These are phyloP conservation scores for Tulasnella sp. DNA, from an alignment of 768 basidiomycete genomes.

Conservation along the genomic window DNA sequence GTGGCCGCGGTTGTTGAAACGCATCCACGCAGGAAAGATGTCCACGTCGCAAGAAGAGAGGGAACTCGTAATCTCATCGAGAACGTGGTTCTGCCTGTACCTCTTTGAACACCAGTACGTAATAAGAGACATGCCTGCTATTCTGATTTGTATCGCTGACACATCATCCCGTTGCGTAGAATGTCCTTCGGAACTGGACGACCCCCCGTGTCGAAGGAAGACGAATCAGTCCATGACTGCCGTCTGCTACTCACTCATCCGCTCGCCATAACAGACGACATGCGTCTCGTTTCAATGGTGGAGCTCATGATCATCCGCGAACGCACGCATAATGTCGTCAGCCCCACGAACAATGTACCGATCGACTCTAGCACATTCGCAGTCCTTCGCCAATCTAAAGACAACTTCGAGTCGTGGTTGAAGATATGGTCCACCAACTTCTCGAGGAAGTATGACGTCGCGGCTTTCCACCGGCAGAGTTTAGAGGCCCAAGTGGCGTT, in stretches of 20 bases:
- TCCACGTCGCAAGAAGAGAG: slow-evolving; percentile 53
- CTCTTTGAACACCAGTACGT: slow-evolving; percentile 90
- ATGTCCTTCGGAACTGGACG: slow-evolving; percentile 92
- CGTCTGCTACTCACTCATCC: slow-evolving; percentile 76
- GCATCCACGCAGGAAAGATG: slow-evolving; percentile 61
- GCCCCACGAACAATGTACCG: slow-evolving; percentile 67
- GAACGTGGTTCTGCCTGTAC: slow-evolving; percentile 90
- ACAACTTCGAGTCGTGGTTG: slow-evolving; percentile 75
- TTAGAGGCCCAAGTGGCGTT: slow-evolving; percentile 79
- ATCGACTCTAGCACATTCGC: slow-evolving; percentile 56
- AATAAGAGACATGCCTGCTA: neutral
- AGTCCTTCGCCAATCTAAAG: slow-evolving; percentile 60
- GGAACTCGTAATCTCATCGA: slow-evolving; percentile 66
- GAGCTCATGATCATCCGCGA: slow-evolving; percentile 87
- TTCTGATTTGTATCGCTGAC: slow-evolving; percentile 17
- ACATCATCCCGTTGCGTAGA: slow-evolving; percentile 33
- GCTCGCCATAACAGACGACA: slow-evolving; percentile 82
- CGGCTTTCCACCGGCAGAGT: slow-evolving; percentile 82
- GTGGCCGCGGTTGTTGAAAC: slow-evolving; percentile 69
- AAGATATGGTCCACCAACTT: slow-evolving; percentile 68
- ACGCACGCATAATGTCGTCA: slow-evolving; percentile 68
- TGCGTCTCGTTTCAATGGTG: slow-evolving; percentile 89
- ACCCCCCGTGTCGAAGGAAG: slow-evolving; percentile 84
- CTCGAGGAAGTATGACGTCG: slow-evolving; percentile 53
- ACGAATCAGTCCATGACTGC: slow-evolving; percentile 80